Conservation (phyloP, 192 early-diverging fungal genomes). For the Geosiphon pyriformis region DNA sequence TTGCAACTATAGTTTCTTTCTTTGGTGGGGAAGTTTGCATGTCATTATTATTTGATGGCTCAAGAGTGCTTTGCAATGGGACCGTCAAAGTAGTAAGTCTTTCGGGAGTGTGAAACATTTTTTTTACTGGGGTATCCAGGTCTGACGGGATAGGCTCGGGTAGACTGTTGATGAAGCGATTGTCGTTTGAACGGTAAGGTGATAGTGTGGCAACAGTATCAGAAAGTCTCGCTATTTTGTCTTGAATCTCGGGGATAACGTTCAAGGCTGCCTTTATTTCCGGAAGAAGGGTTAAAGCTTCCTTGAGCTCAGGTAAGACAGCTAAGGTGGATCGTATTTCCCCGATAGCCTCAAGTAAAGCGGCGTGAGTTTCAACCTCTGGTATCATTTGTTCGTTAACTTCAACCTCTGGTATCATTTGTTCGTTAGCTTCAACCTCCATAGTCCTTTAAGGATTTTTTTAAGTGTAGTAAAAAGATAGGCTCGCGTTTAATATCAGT, state of each 20-base stretch:
- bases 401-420: not conserved
- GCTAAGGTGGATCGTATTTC: slow-evolving; percentile 9
- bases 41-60: too few species aligned
- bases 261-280: slow-evolving; percentile 5
- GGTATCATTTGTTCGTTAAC: not conserved
- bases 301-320: slow-evolving; percentile 12
- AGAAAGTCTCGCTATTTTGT: not conserved
- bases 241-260: slow-evolving; percentile 8
- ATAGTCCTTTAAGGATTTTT: too few species aligned
- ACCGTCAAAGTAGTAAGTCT: too few species aligned
- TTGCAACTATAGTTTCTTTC: too few species aligned
- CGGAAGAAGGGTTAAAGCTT: not conserved
- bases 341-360: not conserved
- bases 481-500: too few species aligned
- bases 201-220: not conserved
- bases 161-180: slow-evolving; percentile 1
- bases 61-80: too few species aligned
- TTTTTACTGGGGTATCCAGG: not conserved
- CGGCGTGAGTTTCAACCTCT: not conserved
- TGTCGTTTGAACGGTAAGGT: not conserved
- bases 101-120: not conserved
- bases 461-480: too few species aligned
- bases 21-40: too few species aligned
- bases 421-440: too few species aligned
- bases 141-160: not conserved